Evolutionary conservation across 345 rosid genomes (phyloP), one percentile per base, ranked within the genome.

Genomic region (Firmiana major): DNA sequence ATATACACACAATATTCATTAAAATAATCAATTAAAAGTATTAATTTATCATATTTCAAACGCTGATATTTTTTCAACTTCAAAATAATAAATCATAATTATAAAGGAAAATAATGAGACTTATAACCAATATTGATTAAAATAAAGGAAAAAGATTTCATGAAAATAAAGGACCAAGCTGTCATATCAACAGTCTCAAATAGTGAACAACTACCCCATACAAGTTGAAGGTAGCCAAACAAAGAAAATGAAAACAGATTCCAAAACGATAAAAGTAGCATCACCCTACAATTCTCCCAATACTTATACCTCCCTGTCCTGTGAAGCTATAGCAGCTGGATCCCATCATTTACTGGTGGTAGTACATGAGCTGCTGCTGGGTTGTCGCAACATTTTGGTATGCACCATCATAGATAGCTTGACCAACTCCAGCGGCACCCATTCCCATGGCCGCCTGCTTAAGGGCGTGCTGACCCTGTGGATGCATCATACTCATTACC

Each of bases 361-460:
- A 92, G 81, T 93, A 95, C 93, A 91, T 88, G 69, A 95, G 90
- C 82, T 91, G 40, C 40, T 5, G 98, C 88, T 89, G 98, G 49
- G 92, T 86, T 15, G 93, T 86, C 16, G 92, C 91, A 11, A 87
- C 88, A 69, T 82, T 91, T 82, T 88, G 98, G 89, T 80, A 93
- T 48, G 94, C 95, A 26, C 95, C 90, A 15, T 94, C 95, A 7
- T 93, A 91, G 76, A 91, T 89, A 8, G 90, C 91, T 55, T 90
- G 98, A 83, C 89, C 89, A 57, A 88, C 87, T 69, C 92, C 93
- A 40, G 90, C 88, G 13, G 85, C 89, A 36, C 89, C 90, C 86
- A 89, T 87, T 48, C 92, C 94, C 88, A 90, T 84, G 53, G 87
- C 90, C 43, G 89, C 90, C 79, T 92, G 97, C 83, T 91, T 94